These are phyloP conservation scores for Glycine tomentella DNA, from an alignment of 306 rosid genomes.

Conservation along the genomic window DNA sequence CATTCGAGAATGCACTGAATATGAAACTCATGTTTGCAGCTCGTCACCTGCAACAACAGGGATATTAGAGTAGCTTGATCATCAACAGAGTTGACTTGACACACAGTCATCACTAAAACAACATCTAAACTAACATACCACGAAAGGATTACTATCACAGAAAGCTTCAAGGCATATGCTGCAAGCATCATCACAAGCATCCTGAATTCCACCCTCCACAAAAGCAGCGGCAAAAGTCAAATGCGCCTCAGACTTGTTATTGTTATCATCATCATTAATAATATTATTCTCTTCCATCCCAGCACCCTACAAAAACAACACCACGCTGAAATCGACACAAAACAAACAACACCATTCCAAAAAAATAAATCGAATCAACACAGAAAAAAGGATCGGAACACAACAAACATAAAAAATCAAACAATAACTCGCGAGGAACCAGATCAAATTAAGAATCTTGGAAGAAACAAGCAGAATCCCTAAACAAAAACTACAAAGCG, in stretches of 20 bases:
- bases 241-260: conserved; percentile 77
- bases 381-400: no score
- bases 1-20: conserved; percentile 97
- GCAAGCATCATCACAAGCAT: conserved; percentile 95
- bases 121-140: conserved; percentile 53
- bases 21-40: conserved; percentile 96
- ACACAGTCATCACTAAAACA: conserved; percentile 18
- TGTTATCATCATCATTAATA: conserved; percentile 17
- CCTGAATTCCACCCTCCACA: conserved; percentile 98
- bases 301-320: conserved; percentile 53
- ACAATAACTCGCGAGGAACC: no score
- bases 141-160: conserved; percentile 86
- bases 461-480: no score
- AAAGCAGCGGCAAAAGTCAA: conserved; percentile 95
- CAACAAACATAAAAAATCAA: no score
- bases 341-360: no score
- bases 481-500: no score
- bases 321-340: background rate
- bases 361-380: no score
- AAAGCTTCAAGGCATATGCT: conserved; percentile 94
- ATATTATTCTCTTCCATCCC: conserved; percentile 59
- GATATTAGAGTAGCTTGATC: conserved; percentile 19
- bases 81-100: conserved; percentile 2
- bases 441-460: no score
- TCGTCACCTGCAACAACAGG: conserved; percentile 67